Percentiles rank a stretch among this genome's conserved stretches.
Conservation (phyloP, 2,329 filamentous ascomycete species). For the Xylariomycetidae sp. region DNA sequence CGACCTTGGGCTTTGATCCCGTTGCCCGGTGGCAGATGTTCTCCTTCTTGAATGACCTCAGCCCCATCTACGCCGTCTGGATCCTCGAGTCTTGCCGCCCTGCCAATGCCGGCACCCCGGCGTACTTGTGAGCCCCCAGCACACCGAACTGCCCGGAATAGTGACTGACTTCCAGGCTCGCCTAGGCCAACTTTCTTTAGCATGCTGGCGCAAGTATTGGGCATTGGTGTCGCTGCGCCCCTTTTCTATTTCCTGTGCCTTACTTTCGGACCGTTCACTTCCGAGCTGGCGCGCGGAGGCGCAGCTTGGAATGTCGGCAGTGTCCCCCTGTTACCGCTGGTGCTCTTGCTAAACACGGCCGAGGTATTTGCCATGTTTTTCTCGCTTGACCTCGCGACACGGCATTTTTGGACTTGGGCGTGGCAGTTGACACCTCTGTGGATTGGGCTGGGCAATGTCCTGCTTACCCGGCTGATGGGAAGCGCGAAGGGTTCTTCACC, state of each 20-base stretch:
- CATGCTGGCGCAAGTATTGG: slow-evolving; percentile 8
- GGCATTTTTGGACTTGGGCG: slow-evolving; percentile 20
- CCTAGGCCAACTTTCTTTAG: slow-evolving; percentile 11
- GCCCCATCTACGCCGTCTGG: slow-evolving; percentile 18
- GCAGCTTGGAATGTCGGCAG: slow-evolving; percentile 3
- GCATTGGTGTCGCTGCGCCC: slow-evolving; percentile 8
- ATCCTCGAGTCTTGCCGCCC: slow-evolving; percentile 15
- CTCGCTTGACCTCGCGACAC: slow-evolving; percentile 9
- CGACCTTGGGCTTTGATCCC: slow-evolving; percentile 12
- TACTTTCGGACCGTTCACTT: slow-evolving; percentile 9
- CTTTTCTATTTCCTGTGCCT: slow-evolving; percentile 14
- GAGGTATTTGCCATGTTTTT: slow-evolving; percentile 14
- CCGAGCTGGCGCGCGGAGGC: slow-evolving; percentile 5
- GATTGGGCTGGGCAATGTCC: slow-evolving; percentile 14
- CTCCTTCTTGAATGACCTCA: slow-evolving; percentile 17
- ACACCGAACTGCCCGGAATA: not conserved
- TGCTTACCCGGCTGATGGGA: slow-evolving; percentile 5
- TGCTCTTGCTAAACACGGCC: slow-evolving; percentile 16
- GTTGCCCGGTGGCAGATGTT: slow-evolving; percentile 19
- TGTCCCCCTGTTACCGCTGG: slow-evolving; percentile 8
- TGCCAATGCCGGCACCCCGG: slow-evolving; percentile 11
- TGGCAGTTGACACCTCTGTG: slow-evolving; percentile 20
- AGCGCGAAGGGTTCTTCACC: slow-evolving; percentile 1
- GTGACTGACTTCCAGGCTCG: not conserved
- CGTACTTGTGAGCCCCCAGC: slow-evolving; percentile 13